Evolutionary conservation across 768 basidiomycete genomes (phyloP), one percentile per base, ranked within the genome.

Genomic region (Leccinum pellstonianum): DNA sequence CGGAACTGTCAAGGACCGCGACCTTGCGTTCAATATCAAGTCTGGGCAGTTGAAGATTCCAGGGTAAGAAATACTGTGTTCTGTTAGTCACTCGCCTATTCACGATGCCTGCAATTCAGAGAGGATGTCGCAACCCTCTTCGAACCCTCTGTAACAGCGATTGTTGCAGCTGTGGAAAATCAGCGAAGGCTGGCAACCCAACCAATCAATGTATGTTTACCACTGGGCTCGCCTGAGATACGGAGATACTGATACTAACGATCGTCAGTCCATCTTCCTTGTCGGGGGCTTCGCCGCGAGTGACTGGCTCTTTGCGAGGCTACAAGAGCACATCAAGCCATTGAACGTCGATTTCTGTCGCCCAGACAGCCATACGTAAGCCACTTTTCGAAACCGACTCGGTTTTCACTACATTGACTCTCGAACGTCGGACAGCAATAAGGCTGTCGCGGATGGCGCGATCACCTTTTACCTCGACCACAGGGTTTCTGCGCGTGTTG

Each of bases 301-400:
- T 47, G 76, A 79, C 52, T 81, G 77, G 75, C 71, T 81, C 9
- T 80, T 76, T 37, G 59, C 64, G 14, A 71, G 47, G 27, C 57
- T 80, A 17, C 66, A 73, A 43, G 56, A 48, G 1, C 63, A 72
- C 2, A 65, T 85, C n/a, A 67, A 61, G 21, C 69, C 72, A 0
- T 56, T 74, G 12, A 72, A 75, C 2, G 55, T 83, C 35, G 70
- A 75, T 21, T 73, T 85, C 41, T 75, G 77, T 57, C 77, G 83
- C 3, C 84, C 83, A 5, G 81, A 84, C 56, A 77, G 76, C 33
- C 80, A 82, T 65, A 76, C 83, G 84, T 83, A 12, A 60, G 70
- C 9, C 27, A 58, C 17, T 29, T 73, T 70, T 46, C 19, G 7
- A 37, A 14, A 27, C n/a, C 2, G 37, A 29, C 8, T 23, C 8